These are phyloP conservation scores for Raddia distichophylla DNA, from an alignment of 176 grass and related monocot species.

Conservation along the genomic window DNA sequence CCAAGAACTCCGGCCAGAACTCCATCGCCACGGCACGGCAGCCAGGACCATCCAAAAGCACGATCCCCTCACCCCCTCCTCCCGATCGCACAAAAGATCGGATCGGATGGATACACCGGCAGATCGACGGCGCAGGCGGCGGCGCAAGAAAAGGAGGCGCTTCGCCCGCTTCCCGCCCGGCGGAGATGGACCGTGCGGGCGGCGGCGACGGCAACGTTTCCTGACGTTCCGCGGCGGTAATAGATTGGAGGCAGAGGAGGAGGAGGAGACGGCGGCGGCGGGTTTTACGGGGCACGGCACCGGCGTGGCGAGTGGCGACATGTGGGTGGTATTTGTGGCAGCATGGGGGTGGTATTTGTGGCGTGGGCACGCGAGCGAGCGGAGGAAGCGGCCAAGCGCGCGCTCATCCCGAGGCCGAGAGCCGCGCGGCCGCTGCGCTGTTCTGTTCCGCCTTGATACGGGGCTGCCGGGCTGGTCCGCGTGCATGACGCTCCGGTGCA, in stretches of 20 bases:
- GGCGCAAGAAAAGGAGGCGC: not conserved
- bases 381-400: constrained; percentile 19
- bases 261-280: too few species aligned
- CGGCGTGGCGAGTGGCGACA: too few species aligned
- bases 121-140: not conserved
- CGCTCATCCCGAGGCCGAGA: not conserved
- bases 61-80: not conserved
- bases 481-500: not conserved
- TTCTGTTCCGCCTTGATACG: too few species aligned
- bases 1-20: constrained; percentile 98
- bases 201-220: not conserved
- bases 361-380: constrained; percentile 11
- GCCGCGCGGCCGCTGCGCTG: not conserved
- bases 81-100: not conserved
- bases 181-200: not conserved
- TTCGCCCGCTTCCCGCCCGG: not conserved
- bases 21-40: constrained; percentile 55
- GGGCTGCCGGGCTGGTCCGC: too few species aligned
- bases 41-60: constrained; percentile 27
- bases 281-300: too few species aligned
- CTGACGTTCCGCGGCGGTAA: not conserved
- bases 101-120: not conserved
- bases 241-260: not conserved
- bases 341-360: constrained; percentile 18
- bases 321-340: not conserved